Evolutionary conservation across 345 rosid species (phyloP), one percentile per base, ranked within the genome.

Genomic region (Cochlearia excelsa): DNA sequence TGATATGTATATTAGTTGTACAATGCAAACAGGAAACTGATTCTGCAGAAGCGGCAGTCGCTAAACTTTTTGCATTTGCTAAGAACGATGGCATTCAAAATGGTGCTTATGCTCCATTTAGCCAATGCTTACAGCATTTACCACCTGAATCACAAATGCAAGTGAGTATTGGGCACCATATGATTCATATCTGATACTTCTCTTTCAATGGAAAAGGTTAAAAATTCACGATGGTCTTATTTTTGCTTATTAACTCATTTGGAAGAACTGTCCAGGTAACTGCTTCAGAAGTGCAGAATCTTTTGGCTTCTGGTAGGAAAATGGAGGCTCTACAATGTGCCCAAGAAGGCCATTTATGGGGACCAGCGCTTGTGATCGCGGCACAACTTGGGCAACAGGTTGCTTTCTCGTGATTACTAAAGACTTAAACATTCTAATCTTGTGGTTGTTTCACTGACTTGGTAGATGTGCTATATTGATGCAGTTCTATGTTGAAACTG

Each of bases 351-450:
- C 92, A 82, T 76, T 74, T 94, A 66, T 94, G 99, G 99, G 99
- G 99, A 72, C 97, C 90, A 46, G 97, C 99, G 30, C 92, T 94
- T 71, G 85, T 94, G 60, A 87, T 94, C 48, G 92, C 99, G 1
- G 84, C 97, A 29, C 97, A 90, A 68, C 88, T 94, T 64, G 99
- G 97, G 29, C 80, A 94, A 52, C 95, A 94, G 97, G 99, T 94
- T 67, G 61, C 61, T 71, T 65, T 71, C 41, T 30, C 34, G 54
- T 66, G 34, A 48, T 66, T 65, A 7, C 29, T 30, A 45, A 8
- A 37, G 54, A 37, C 43, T 7, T 38, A 64, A 2, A 61, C 26
- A 44, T 50, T 30, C 30, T 7, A 31, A 44, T 63, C 29, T 51
- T 3, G 39, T 45, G 26, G 47, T 27, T 51, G 40, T 40, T 57